Base-by-base conservation (phyloP, 2,329 filamentous ascomycete genomes). In the Arthroderma uncinatum region DNA sequence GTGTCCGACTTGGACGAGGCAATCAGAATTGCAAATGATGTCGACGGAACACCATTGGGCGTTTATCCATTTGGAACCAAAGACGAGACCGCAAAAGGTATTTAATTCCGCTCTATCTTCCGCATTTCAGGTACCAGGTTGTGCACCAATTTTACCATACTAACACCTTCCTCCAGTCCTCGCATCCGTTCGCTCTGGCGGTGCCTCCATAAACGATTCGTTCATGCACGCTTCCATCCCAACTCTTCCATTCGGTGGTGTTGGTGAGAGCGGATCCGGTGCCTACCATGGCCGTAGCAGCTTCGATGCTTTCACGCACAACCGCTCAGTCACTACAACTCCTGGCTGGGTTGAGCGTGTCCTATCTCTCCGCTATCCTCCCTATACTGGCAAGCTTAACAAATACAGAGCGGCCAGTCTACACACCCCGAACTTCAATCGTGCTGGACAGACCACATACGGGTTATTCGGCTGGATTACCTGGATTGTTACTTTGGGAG, bases 41-140 rank as follows among this genome's bases (percentile, higher is more conserved):
- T 96, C 53, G 85, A 95, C 71, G 80, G 84, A 54, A 96, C 91
- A 0, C 91, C 93, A 0, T 77, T 98, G 40, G 84, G 85, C 8
- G 76, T 96, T 47, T 95, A 89, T 70, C 82, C 87, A 4, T 97
- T 97, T 72, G 92, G 91, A 56, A 86, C 79, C 61, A 87, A 89
- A 65, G 77, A 77, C 2, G 92, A 96, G 68, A 87, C 85, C 48
- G 78, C 86, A 30, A 86, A 86, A 68, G 77, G 86, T 88, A 76
- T 67, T 36, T 6, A 25, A 16, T 21, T 50, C 1, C 25, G 16
- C 37, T 10, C 25, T n/a, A 30, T 57, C 23, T n/a, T n/a, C n/a
- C n/a, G n/a, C n/a, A n/a, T 2, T 50, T 33, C 10, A 55, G 7
- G 12, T 40, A 48, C 25, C 12, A 33, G 10, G 19, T 42, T 19